phyloP scores from a whole-genome alignment of 1,284 basidiomycete genomes.

The Fomes fomentarius region DNA sequence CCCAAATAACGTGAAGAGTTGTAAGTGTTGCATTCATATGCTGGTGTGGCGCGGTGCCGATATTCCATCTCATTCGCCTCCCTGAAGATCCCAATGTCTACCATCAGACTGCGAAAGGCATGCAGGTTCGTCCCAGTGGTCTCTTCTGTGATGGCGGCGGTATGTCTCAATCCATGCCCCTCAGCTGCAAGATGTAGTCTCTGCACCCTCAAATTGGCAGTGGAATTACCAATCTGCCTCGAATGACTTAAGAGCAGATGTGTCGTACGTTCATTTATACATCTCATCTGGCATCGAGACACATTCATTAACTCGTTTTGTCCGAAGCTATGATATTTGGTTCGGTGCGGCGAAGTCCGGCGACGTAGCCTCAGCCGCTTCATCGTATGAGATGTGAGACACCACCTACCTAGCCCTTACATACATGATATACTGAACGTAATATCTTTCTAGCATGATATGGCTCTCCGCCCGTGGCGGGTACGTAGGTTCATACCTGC shows the following conservation, averaged over 20 bases:
- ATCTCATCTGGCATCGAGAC: neutral
- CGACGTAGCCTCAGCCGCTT: slow-evolving; percentile 48
- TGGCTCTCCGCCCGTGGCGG: slow-evolving; percentile 64
- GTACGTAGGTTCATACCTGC: slow-evolving; percentile 34
- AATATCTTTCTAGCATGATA: slow-evolving; percentile 48
- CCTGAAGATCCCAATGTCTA: slow-evolving; percentile 44
- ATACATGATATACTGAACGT: neutral
- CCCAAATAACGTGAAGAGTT: slow-evolving; percentile 58
- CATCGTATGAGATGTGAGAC: slow-evolving; percentile 57
- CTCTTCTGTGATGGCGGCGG: neutral
- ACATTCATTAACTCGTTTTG: neutral
- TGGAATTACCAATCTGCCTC: slow-evolving; percentile 55
- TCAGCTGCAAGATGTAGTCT: slow-evolving; percentile 44
- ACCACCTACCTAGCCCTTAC: no score
- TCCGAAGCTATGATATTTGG: slow-evolving; percentile 67
- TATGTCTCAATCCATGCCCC: neutral
- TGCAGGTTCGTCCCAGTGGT: slow-evolving; percentile 39
- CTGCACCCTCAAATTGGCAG: slow-evolving; percentile 53
- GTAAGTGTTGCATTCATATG: slow-evolving; percentile 35
- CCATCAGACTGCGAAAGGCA: slow-evolving; percentile 48
- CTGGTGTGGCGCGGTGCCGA: no score
- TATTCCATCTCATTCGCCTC: no score
- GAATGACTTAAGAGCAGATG: slow-evolving; percentile 54
- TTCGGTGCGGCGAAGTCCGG: slow-evolving; percentile 47
- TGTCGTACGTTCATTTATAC: slow-evolving; percentile 41